Conservation (phyloP, 1,284 basidiomycete genomes). For the Boletellus deceptivus region DNA sequence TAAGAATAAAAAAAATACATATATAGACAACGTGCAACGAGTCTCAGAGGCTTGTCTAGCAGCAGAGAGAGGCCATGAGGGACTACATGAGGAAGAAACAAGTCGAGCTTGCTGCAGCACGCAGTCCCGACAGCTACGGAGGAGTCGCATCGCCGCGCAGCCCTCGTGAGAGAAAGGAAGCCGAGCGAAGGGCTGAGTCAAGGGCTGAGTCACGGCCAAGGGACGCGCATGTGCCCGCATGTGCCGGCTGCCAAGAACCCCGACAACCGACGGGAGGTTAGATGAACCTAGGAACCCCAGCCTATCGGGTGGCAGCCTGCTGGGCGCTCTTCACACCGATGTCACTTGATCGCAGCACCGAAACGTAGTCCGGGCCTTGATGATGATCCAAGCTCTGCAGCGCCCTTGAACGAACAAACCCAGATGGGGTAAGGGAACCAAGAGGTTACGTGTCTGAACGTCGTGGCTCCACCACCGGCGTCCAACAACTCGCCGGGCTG, state of each 20-base stretch:
- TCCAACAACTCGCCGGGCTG: constrained; percentile 17
- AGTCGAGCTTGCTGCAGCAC: background rate
- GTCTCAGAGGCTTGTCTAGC: background rate
- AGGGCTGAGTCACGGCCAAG: constrained; percentile 6
- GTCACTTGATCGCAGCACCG: background rate
- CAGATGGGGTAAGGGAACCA: background rate
- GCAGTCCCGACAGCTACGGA: constrained; percentile 21
- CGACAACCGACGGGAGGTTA: constrained; percentile 7
- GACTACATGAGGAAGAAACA: background rate
- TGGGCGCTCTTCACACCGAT: background rate
- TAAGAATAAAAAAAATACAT: background rate
- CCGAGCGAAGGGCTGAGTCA: background rate
- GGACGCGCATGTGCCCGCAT: background rate
- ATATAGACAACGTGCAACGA: background rate
- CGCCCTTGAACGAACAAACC: background rate
- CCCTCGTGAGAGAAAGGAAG: constrained; percentile 2
- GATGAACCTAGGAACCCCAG: background rate
- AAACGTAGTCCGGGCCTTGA: background rate
- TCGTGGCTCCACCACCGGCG: constrained; percentile 6
- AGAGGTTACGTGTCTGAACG: background rate
- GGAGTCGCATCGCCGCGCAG: constrained; percentile 10
- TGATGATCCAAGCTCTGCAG: background rate
- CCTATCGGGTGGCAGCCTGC: constrained; percentile 11
- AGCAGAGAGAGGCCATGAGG: background rate
- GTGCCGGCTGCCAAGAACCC: constrained; percentile 4